Conservation (phyloP, 2,329 filamentous ascomycete species). For the Calonectria ilicicola region DNA sequence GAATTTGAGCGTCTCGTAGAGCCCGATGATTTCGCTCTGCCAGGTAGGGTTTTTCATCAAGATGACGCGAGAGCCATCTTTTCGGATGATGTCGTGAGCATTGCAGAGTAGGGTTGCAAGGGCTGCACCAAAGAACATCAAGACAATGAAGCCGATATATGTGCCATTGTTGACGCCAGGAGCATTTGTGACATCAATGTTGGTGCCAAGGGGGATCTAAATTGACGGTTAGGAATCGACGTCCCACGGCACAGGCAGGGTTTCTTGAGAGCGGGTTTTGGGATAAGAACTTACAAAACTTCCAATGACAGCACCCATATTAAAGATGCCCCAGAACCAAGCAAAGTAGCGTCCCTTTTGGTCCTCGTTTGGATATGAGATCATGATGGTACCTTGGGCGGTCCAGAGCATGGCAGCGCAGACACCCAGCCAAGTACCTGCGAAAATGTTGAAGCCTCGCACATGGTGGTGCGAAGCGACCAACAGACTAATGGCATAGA, state of each 20-base stretch:
- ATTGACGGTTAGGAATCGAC: conserved; percentile 51
- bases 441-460: conserved; percentile 66
- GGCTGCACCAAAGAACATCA: conserved; percentile 79
- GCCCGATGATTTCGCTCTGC: conserved; percentile 81
- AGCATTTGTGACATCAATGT: conserved; percentile 37
- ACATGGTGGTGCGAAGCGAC: conserved; percentile 73
- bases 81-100: conserved; percentile 77
- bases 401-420: conserved; percentile 87
- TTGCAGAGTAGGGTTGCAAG: conserved; percentile 79
- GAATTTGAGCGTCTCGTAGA: conserved; percentile 77
- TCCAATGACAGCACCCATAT: conserved; percentile 89
- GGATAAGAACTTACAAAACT: conserved; percentile 61
- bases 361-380: conserved; percentile 85
- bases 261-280: not conserved
- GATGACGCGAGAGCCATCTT: conserved; percentile 83
- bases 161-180: conserved; percentile 78
- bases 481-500: conserved; percentile 78
- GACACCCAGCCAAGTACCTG: conserved; percentile 80
- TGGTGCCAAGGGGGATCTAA: conserved; percentile 60
- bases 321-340: conserved; percentile 96
- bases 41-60: conserved; percentile 92
- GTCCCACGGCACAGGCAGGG: not conserved
- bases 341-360: conserved; percentile 91
- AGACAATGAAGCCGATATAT: conserved; percentile 89
- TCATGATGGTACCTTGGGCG: conserved; percentile 88